Base-by-base conservation (phyloP, 2,329 filamentous ascomycete species). In the Hypocrella siamensis region DNA sequence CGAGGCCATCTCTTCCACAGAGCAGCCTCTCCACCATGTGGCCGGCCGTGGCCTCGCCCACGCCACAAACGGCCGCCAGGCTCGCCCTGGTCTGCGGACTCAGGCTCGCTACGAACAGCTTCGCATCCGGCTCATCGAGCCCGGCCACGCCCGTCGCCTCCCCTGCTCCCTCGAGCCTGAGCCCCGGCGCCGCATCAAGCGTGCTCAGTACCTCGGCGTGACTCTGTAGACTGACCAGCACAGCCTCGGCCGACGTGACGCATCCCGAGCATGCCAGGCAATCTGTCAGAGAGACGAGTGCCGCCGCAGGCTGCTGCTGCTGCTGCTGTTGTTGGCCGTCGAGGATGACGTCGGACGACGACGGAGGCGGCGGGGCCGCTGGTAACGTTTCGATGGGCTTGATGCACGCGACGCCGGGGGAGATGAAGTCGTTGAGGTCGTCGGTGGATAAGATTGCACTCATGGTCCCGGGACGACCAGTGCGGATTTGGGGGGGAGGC, bases 371-470 rank as follows among this genome's bases (percentile, higher is more conserved):
- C 29, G 36, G 50, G 43, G 69, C 65, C 31, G 67, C 57, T 3
- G 90, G 88, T 11, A 98, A 71, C 3, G 84, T 92, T 56, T 98
- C 90, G 51, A 98, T 70, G 18, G 90, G 90, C 51, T 98, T 96
- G 57, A 98, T 96, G 60, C 90, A 98, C 40, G 90, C 90, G 48
- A 98, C 86, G 39, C 88, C 86, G 11, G 90, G 90, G 35, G 82
- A 90, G 52, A 98, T 98, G 61, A 98, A 98, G 65, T 98, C 90
- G 65, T 98, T 98, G 38, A 98, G 67, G 54, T 94, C 86, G 63
- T 98, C 88, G 48, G 80, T 79, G 35, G 86, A 96, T 47, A 98
- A 79, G 48, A 98, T 98, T 40, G 90, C 90, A 52, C 85, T 93
- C 90, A 98, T 98, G 40, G 53, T n/a, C n/a, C n/a, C n/a, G n/a